Evolutionary conservation across 805 yeast genomes (phyloP), one percentile per base, ranked within the genome.

Genomic region (Huiozyma naganishii): DNA sequence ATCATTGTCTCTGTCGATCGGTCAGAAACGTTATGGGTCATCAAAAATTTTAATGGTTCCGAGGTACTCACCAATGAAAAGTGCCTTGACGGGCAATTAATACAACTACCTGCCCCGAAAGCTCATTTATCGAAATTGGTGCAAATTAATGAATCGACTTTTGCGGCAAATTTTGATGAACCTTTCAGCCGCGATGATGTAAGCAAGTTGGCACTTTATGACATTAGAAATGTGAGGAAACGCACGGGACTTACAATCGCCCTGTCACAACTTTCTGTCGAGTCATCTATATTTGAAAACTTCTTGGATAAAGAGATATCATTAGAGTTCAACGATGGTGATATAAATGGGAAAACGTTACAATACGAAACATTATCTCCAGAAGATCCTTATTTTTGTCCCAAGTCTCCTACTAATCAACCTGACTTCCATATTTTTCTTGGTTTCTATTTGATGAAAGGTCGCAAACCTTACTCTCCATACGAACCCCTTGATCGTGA

Each of bases 1-100:
- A 43, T 53, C 12, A 37, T 51, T 10, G 39, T 51, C 9, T 29
- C 36, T 17, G 29, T 7, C 27, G 6, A 27, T 27, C 17, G n/a
- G 11, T 39, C 29, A 9, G n/a, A 42, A 10, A 13, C 9, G 7
- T 28, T 38, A 8, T 38, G 28, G 28, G 23, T 38, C 5, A n/a
- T 38, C 9, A 34, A 30, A 11, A 30, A 30, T 11, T 9, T 30
- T 30, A 9, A 9, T 30, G 33, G 17, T 34, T 11, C 8, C 9
- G 37, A n/a, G 37, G 17, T 17, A 13, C 12, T 7, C 37, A 12
- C 17, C 37, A 9, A 34, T 10, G 10, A 13, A 9, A 34, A 34
- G 27, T 34, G 12, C 27, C 13, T 12, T 17, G 23, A 12, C 12
- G 12, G 17, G 8, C 17, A 17, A 7, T 13, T 34, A 5, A 9